A percentile compares a stretch with the other conserved stretches of the same genome.
These are phyloP conservation scores for Lentinus brumalis DNA, from an alignment of 768 basidiomycete genomes.

Conservation along the genomic window DNA sequence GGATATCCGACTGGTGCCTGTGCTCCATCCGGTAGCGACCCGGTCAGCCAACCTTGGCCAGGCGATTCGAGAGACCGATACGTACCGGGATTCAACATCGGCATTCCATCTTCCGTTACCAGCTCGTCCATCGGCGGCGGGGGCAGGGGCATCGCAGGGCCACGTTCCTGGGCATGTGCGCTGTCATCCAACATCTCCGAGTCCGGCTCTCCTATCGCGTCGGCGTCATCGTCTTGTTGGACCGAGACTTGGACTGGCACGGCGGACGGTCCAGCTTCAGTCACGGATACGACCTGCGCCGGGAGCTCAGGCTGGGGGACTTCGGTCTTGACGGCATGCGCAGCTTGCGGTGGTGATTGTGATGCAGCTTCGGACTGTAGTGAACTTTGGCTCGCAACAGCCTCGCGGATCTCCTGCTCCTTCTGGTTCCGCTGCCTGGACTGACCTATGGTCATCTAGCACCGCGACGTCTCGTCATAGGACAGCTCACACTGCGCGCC, in stretches of 20 bases:
- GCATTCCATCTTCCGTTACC: slow-evolving; percentile 63
- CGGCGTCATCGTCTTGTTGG: slow-evolving; percentile 8
- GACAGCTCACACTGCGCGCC: too few species aligned
- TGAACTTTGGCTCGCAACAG: background rate
- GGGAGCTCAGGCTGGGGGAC: background rate
- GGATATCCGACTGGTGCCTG: slow-evolving; percentile 44
- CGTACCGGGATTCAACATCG: slow-evolving; percentile 68
- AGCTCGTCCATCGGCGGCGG: slow-evolving; percentile 43
- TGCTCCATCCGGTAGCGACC: too few species aligned
- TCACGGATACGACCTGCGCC: background rate
- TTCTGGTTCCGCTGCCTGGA: too few species aligned
- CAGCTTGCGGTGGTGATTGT: background rate
- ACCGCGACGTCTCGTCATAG: too few species aligned
- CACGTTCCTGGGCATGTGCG: background rate
- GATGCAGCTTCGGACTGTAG: background rate
- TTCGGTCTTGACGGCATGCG: background rate
- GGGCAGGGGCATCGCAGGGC: slow-evolving; percentile 40
- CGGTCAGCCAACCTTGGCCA: background rate
- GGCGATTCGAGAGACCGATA: background rate
- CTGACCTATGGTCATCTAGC: too few species aligned
- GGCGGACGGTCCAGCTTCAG: slow-evolving; percentile 4
- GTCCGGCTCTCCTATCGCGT: background rate
- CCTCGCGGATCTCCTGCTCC: slow-evolving; percentile 30
- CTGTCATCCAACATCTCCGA: background rate
- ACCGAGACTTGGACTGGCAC: background rate